Evolutionary conservation across 352 stramenopile species (phyloP), one percentile per base, ranked within the genome.

Genomic region (Globisporangium cystogenes): DNA sequence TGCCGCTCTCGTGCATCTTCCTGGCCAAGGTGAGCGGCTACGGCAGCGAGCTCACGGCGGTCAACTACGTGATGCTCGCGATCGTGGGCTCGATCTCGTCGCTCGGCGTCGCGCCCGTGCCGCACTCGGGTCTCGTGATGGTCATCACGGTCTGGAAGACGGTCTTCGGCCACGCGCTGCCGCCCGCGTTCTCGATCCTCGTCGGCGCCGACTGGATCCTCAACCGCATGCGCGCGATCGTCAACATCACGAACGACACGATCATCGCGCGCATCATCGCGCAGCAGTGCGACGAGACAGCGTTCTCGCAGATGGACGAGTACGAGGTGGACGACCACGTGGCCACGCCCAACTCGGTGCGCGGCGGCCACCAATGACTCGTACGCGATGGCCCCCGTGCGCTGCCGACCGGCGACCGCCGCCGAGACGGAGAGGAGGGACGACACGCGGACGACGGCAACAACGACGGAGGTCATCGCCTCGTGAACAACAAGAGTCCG

Each of bases 181-280:
- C 80, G 1, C 57, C 73, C 14, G 73, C 74, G 11, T 91, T 93
- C 53, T 75, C 72, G 11, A 70, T 88, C 51, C 44, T 91, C 15
- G 78, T 91, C 46, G 84, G 76, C 24, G 70, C 58, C 5, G 78
- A 91, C 55, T 90, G 79, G 72, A 72, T 91, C 51, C 49, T 91
- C 39, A 76, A 90, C 59, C 77, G 80, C 24, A 80, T 87, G 58
- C 72, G 76, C 4, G 78, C 79, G 23, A 61, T 90, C 24, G 73
- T 87, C 57, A 93, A 90, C 59, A 82, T 93, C 62, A 88, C 78
- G n/a, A 89, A 87, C 62, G 79, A 90, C 64, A 85, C 77, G 14
- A 87, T 90, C 57, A 67, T 90, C 29, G 74, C 73, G 23, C 77
- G 79, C 6, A 90, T 93, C 57, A 85, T 93, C 46, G 78, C 76